Evolutionary conservation across 2,329 filamentous ascomycete species (phyloP).

Genomic region (Trichoderma sp.): DNA sequence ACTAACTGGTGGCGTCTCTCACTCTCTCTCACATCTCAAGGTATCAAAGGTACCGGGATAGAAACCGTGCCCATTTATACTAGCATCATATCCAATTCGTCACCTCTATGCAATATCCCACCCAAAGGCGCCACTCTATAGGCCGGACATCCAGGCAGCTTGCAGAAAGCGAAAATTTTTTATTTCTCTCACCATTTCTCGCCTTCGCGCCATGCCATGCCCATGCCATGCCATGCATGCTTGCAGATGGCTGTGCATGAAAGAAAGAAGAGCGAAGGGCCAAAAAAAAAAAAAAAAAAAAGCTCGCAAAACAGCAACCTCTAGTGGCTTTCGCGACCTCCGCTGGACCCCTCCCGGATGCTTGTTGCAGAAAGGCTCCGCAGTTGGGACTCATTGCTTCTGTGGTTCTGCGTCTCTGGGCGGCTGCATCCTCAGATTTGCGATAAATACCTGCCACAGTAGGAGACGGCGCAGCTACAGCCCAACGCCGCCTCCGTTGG

Average conservation of each 20-base stretch:
- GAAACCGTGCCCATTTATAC: background rate
- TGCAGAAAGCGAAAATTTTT: conserved; percentile 1
- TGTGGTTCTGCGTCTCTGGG: background rate
- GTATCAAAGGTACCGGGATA: background rate
- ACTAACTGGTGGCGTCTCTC: background rate
- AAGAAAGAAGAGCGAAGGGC: background rate
- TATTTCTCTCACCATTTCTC: conserved; percentile 7
- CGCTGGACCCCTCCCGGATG: background rate
- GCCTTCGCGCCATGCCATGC: background rate
- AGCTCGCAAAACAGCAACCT: background rate
- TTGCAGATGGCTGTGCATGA: conserved; percentile 3
- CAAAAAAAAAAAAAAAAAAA: no score
- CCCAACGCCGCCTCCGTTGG: conserved; percentile 16
- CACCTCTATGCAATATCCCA: conserved; percentile 1
- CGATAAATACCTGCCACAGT: background rate
- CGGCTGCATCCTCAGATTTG: background rate
- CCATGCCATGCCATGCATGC: background rate
- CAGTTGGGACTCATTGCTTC: conserved; percentile 24
- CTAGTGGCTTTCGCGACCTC: background rate
- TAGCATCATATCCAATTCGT: conserved; percentile 10
- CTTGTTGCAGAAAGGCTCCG: conserved; percentile 16
- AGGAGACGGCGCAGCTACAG: background rate
- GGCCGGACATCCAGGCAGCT: background rate
- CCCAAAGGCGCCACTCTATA: background rate
- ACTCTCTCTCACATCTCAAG: background rate